Conservation (phyloP, 768 basidiomycete genomes). For the Xerocomellus amylosporus region DNA sequence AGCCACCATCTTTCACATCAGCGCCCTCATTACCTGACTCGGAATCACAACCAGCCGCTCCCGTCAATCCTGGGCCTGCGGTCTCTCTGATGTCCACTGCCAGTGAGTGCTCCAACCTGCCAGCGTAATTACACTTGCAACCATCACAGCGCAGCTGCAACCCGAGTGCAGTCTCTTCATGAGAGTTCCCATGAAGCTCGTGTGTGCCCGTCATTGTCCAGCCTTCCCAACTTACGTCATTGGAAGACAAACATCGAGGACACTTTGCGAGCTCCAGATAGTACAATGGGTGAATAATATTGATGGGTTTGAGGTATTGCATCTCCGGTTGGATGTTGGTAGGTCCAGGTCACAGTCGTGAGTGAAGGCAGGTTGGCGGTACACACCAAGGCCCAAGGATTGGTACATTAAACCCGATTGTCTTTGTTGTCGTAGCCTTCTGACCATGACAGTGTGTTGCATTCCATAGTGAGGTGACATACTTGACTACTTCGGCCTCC, state of each 20-base stretch:
- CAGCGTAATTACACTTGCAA: too few relatives aligned
- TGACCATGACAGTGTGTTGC: background rate
- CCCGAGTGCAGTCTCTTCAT: background rate
- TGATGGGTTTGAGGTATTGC: constrained; percentile 4
- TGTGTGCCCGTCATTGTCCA: background rate
- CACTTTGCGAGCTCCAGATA: constrained; percentile 3
- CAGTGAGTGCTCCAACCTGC: too few relatives aligned
- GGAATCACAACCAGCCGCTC: too few relatives aligned
- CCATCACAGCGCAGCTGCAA: background rate
- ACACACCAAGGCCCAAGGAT: background rate
- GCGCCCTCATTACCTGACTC: too few relatives aligned
- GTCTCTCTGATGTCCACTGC: too few relatives aligned
- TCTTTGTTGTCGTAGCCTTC: background rate
- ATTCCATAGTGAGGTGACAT: background rate
- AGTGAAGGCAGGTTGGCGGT: background rate
- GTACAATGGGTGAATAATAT: constrained; percentile 9
- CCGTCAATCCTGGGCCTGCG: too few relatives aligned
- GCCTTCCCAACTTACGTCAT: background rate
- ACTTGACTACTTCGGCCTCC: too few relatives aligned
- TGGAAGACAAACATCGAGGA: background rate
- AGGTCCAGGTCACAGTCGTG: background rate
- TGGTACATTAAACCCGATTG: background rate
- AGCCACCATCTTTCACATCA: too few relatives aligned
- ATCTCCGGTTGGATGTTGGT: background rate
- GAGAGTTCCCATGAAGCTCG: background rate